phyloP scores from a whole-genome alignment of 2,329 filamentous ascomycete species.

The Curvularia spicifera region DNA sequence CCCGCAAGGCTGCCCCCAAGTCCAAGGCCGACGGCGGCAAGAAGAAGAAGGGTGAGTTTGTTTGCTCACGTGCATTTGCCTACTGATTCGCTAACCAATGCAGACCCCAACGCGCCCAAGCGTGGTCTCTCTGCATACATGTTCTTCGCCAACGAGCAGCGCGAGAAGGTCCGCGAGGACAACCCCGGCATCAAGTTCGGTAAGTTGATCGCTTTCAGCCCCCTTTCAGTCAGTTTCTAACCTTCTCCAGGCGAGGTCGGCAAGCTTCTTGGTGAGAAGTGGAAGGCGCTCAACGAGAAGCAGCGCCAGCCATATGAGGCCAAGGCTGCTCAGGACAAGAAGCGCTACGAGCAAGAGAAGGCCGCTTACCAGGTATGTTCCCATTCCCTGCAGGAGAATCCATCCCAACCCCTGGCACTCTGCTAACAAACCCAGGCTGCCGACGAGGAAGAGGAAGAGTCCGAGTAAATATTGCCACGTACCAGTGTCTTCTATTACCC shows the following conservation, averaged over 20 bases:
- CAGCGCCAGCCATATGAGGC: slow-evolving; percentile 93
- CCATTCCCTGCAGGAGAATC: background rate
- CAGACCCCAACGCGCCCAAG: slow-evolving; percentile 98
- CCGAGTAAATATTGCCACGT: slow-evolving; percentile 40
- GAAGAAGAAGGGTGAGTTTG: slow-evolving; percentile 72
- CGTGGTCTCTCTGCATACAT: slow-evolving; percentile 99
- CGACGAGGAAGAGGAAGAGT: slow-evolving; percentile 52
- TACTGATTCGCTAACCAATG: slow-evolving; percentile 15
- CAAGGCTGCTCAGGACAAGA: slow-evolving; percentile 97
- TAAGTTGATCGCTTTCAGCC: slow-evolving; percentile 51
- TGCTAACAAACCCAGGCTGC: slow-evolving; percentile 33
- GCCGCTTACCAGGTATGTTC: slow-evolving; percentile 64
- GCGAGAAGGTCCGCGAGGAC: slow-evolving; percentile 96
- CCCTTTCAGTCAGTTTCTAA: slow-evolving; percentile 23
- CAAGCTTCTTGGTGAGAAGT: slow-evolving; percentile 97
- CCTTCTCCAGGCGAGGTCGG: slow-evolving; percentile 80
- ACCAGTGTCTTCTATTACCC: slow-evolving; percentile 19
- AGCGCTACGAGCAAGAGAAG: slow-evolving; percentile 99
- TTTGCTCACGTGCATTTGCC: slow-evolving; percentile 20
- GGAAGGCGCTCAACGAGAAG: slow-evolving; percentile 95
- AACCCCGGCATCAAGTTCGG: slow-evolving; percentile 98
- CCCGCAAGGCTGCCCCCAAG: slow-evolving; percentile 58
- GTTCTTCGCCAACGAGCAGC: slow-evolving; percentile 99
- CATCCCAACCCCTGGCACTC: background rate
- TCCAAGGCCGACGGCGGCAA: slow-evolving; percentile 63